Base-by-base conservation (phyloP, 2,329 filamentous ascomycete genomes). In the Didymellaceae sp. region DNA sequence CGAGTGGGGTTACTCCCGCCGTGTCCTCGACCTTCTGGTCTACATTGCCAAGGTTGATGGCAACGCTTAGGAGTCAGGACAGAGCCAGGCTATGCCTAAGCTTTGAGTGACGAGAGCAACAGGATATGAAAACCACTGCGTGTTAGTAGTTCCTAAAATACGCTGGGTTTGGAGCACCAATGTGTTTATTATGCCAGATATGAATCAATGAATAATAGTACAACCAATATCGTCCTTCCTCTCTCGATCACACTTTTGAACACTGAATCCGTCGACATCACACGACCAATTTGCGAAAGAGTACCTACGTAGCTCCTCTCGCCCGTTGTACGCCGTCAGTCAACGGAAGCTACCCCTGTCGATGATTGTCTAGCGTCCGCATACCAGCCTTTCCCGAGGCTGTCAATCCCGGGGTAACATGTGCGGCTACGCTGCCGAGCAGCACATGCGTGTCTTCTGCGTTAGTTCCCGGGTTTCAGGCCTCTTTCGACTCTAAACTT, bases 1-100 rank as follows among this genome's bases (percentile, higher is more conserved):
- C 85, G 93, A 97, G 86, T 97, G 92, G 91, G 94, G 92, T 74
- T 97, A 99, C 89, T 95, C 90, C 78, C 92, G 92, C 82, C 94
- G 78, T 77, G 78, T 80, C 54, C 74, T 80, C 58, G 78, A 80
- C 69, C 78, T 80, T 54, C 58, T 80, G 50, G 71, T 71, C 58
- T 75, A 75, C 70, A 74, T 75, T 62, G 73, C 73, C 67, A 75
- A 75, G 71, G 66, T 74, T 52, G 73, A 75, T 55, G 72, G 72
- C 52, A 74, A 74, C 58, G 73, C 73, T 61, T 75, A 74, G 67
- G 64, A 72, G 66, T 71, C 63, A 71, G 68, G 66, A 71, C 66
- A 55, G 69, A 71, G 63, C 63, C 63, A 62, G 62, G 62, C 59
- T 42, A 63, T 52, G 57, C 64, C 68, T 50, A 71, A 67, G 63